A percentile compares a stretch with the other conserved stretches of the same genome.
Evolutionary conservation across 2,329 filamentous ascomycete genomes (phyloP).

Genomic region (Anisogramma anomala): DNA sequence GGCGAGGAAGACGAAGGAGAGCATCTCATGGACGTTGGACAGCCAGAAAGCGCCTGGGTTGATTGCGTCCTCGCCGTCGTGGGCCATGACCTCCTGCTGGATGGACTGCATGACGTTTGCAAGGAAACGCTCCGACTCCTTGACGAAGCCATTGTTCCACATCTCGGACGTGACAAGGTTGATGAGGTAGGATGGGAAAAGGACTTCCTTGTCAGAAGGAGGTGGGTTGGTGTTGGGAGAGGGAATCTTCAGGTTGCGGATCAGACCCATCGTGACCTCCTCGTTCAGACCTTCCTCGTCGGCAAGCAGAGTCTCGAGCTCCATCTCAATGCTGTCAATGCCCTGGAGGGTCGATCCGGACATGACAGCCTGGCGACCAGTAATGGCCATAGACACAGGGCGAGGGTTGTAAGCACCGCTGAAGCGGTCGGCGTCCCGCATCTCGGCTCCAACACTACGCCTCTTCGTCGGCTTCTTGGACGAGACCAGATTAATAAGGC

Average conservation of each 20-base stretch:
- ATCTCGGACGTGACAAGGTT: constrained; percentile 98
- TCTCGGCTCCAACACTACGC: constrained; percentile 79
- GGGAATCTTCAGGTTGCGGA: constrained; percentile 93
- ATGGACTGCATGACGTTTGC: constrained; percentile 99
- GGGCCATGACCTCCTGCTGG: constrained; percentile 98
- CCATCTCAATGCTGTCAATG: constrained; percentile 84
- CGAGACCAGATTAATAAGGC: constrained; percentile 91
- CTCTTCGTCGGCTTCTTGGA: constrained; percentile 88
- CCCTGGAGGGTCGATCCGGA: constrained; percentile 69
- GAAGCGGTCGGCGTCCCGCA: constrained; percentile 77
- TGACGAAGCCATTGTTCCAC: constrained; percentile 99
- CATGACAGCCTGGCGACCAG: constrained; percentile 53
- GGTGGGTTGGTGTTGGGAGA: constrained; percentile 75
- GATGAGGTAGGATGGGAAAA: constrained; percentile 98
- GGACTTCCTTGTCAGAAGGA: constrained; percentile 93
- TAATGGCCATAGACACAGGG: constrained; percentile 90
- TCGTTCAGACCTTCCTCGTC: constrained; percentile 95
- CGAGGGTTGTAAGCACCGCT: constrained; percentile 87
- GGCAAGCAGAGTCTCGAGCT: constrained; percentile 84
- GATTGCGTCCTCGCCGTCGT: constrained; percentile 93
- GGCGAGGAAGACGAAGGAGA: constrained; percentile 96
- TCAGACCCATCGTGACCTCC: constrained; percentile 91
- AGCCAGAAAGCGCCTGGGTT: constrained; percentile 98
- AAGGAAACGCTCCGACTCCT: constrained; percentile 96
- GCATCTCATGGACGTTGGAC: constrained; percentile 98